phyloP scores from a whole-genome alignment of 2,329 filamentous ascomycete genomes.

The Colletotrichum liriopes region DNA sequence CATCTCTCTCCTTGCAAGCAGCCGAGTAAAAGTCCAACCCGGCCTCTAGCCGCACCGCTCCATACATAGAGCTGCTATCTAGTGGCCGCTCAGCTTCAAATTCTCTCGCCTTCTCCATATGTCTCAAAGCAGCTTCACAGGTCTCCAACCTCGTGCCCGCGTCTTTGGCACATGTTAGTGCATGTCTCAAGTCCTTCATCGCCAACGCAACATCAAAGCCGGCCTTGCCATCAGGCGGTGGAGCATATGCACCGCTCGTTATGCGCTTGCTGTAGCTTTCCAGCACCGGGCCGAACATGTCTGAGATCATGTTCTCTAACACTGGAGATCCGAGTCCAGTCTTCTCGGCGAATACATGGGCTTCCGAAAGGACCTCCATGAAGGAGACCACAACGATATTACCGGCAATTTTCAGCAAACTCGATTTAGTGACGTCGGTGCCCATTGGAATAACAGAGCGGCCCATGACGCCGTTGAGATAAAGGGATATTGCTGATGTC shows the following conservation, averaged over 20 bases:
- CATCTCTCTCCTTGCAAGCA: constrained; percentile 23
- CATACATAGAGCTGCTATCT: constrained; percentile 25
- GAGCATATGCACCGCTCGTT: constrained; percentile 48
- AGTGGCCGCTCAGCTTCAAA: constrained; percentile 11
- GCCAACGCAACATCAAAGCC: constrained; percentile 27
- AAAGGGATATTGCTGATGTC: constrained; percentile 52
- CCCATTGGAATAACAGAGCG: constrained; percentile 57
- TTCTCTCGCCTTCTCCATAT: constrained; percentile 15
- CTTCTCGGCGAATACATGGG: constrained; percentile 51
- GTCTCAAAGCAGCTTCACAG: constrained; percentile 16
- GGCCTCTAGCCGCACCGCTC: constrained; percentile 15
- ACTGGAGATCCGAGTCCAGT: constrained; percentile 46
- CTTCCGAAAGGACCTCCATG: constrained; percentile 49
- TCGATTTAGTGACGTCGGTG: constrained; percentile 57
- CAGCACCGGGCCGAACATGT: constrained; percentile 49
- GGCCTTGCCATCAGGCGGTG: constrained; percentile 42
- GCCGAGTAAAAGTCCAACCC: constrained; percentile 27
- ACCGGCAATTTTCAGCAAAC: constrained; percentile 59
- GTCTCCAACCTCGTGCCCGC: constrained; percentile 20
- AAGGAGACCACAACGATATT: constrained; percentile 52
- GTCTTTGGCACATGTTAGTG: constrained; percentile 21
- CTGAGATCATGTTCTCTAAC: constrained; percentile 48
- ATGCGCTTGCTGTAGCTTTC: constrained; percentile 49
- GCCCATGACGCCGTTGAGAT: constrained; percentile 59
- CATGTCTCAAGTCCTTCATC: constrained; percentile 32